Evolutionary conservation across 2,329 filamentous ascomycete genomes (phyloP).

Genomic region (Elsinoe arachidis): DNA sequence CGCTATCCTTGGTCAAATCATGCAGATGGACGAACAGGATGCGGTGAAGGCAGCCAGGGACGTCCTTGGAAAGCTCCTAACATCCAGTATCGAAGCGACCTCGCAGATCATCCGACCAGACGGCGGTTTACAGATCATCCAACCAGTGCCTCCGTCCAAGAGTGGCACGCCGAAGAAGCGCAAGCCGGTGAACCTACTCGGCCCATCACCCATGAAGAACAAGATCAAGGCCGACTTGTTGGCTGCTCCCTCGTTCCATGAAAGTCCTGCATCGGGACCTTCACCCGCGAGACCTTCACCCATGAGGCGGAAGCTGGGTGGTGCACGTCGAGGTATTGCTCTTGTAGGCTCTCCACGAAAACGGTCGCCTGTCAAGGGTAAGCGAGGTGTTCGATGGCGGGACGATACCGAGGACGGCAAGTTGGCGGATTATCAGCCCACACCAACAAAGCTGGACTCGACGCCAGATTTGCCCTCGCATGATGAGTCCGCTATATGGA

Average conservation of each 20-base stretch:
- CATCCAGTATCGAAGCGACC: slow-evolving; percentile 63
- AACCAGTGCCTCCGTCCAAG: slow-evolving; percentile 62
- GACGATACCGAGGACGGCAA: slow-evolving; percentile 82
- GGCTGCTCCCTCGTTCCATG: slow-evolving; percentile 32
- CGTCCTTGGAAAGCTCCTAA: slow-evolving; percentile 68
- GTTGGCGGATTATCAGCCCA: slow-evolving; percentile 84
- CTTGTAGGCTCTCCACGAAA: slow-evolving; percentile 67
- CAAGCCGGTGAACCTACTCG: slow-evolving; percentile 41
- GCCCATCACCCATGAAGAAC: slow-evolving; percentile 40
- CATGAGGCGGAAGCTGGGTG: slow-evolving; percentile 60
- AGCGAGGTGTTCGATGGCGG: slow-evolving; percentile 81
- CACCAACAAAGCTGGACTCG: slow-evolving; percentile 60
- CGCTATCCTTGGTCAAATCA: slow-evolving; percentile 69
- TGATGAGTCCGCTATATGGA: slow-evolving; percentile 2
- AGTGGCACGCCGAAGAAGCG: slow-evolving; percentile 68
- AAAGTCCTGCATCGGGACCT: slow-evolving; percentile 17
- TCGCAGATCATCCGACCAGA: slow-evolving; percentile 88
- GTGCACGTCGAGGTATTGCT: slow-evolving; percentile 59
- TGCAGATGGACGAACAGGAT: slow-evolving; percentile 73
- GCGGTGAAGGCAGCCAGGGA: slow-evolving; percentile 71
- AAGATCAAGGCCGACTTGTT: slow-evolving; percentile 30
- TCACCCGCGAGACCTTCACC: slow-evolving; percentile 60
- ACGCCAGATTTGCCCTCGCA: slow-evolving; percentile 41
- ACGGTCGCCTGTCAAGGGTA: slow-evolving; percentile 52
- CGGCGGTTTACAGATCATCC: slow-evolving; percentile 52